Base-by-base conservation (phyloP, 106 monocot genomes). In the Amphibolis antarctica region DNA sequence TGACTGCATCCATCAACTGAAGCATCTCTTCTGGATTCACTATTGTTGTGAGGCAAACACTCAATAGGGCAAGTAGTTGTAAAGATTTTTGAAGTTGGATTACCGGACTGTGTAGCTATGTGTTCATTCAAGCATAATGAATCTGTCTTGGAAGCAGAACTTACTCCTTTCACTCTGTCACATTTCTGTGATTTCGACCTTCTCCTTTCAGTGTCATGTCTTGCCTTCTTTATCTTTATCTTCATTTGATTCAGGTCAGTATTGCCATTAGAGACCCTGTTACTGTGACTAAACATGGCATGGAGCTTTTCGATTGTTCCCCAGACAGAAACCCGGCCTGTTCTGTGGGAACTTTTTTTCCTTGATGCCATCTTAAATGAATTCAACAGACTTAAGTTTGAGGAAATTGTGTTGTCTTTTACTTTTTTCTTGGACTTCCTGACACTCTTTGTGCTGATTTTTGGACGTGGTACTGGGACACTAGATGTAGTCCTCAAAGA, bases 281-380 rank as follows among this genome's bases (percentile, higher is more conserved):
- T 53, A 58, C 53, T 66, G 46, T 64, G 60, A 23, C 58, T 68
- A 52, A 83, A 83, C 56, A 69, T 31, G 29, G 26, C 62, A 10
- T 67, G n/a, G 46, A 91, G 25, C 15, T 76, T 76, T 55, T 63
- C 71, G 46, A 63, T 22, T n/a, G 43, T 53, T 12, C 86, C 90
- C 90, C 90, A 91, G 28, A 53, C 59, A 83, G 81, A 83, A 79
- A 26, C 23, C n/a, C 63, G 65, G 22, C 46, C 42, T 22, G 9
- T 30, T 66, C 81, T 83, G 21, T 25, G 67, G 61, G 55, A 69
- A 28, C 80, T 67, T 72, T 71, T 86, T 81, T 83, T 83, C 71
- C 63, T 83, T 58, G 68, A 78, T 3, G 67, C 46, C 48, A 61
- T 60, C 17, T 36, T 66, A 45, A 71, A 70, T 9, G 60, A 67